Evolutionary conservation across 768 basidiomycete genomes (phyloP).

Genomic region (Termitomyces sp.): DNA sequence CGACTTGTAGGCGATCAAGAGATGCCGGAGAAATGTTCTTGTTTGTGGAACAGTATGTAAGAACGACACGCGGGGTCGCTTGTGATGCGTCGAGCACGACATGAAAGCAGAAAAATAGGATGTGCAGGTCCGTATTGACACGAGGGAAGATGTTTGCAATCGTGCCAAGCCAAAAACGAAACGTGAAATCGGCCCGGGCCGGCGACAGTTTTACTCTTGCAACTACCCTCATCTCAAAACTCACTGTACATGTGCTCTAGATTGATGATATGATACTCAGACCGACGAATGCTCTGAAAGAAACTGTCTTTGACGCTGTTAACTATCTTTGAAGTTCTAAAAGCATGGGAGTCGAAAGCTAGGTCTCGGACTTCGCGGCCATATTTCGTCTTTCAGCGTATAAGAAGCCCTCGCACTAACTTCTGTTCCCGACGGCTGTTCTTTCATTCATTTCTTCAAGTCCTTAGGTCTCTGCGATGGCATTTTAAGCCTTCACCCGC

Average conservation of each 20-base stretch:
- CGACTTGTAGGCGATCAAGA: background rate
- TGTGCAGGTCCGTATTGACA: background rate
- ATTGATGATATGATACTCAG: no score
- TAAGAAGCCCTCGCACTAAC: no score
- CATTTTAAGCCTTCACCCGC: conserved; percentile 7
- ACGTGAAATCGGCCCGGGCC: background rate
- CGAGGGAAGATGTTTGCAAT: background rate
- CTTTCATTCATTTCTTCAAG: background rate
- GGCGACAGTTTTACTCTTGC: no score
- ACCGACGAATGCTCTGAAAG: no score
- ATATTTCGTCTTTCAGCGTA: no score
- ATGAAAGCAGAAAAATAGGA: background rate
- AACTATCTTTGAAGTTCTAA: no score
- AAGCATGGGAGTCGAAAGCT: no score
- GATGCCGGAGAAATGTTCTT: background rate
- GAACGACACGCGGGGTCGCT: background rate
- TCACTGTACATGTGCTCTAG: no score
- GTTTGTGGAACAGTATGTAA: background rate
- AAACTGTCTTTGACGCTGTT: no score
- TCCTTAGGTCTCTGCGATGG: conserved; percentile 12
- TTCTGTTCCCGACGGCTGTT: no score
- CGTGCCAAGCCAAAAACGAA: background rate
- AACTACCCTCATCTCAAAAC: no score
- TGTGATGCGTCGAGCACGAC: background rate
- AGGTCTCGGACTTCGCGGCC: no score